Percentiles rank a stretch among this genome's conserved stretches.
Conservation (phyloP, 169 alveolate genomes). For the Eimeria praecox region DNA sequence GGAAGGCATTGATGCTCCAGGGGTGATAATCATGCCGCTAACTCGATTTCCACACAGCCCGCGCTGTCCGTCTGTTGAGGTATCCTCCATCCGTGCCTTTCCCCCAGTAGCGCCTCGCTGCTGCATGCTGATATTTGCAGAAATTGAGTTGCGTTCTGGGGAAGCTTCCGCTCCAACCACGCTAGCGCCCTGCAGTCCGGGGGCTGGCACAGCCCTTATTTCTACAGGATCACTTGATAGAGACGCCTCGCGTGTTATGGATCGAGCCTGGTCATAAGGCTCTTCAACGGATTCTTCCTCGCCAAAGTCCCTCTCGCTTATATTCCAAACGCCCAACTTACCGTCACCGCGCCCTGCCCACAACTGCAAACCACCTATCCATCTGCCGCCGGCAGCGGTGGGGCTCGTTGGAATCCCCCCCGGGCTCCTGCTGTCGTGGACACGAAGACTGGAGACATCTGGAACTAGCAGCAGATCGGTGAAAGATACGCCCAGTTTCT, state of each 20-base stretch:
- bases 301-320: slow-evolving; percentile 54
- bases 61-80: neutral
- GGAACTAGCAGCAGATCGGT: slow-evolving; percentile 45
- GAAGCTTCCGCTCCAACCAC: neutral
- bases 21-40: slow-evolving; percentile 55
- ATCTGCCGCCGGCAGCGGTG: neutral
- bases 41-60: slow-evolving; percentile 23
- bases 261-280: neutral
- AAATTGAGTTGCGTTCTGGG: neutral
- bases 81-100: neutral
- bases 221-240: neutral
- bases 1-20: slow-evolving; percentile 76
- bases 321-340: slow-evolving; percentile 61
- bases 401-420: neutral
- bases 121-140: neutral
- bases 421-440: neutral
- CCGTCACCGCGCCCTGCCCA: slow-evolving; percentile 79
- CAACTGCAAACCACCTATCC: slow-evolving; percentile 34
- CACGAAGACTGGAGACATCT: neutral
- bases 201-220: neutral
- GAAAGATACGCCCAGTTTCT: slow-evolving; percentile 59
- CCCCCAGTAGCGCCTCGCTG: neutral
- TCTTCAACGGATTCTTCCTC: slow-evolving; percentile 56
- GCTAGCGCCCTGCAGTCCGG: neutral
- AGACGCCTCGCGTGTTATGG: neutral